A percentile compares a stretch with the other conserved stretches of the same genome.
Evolutionary conservation across 1,284 basidiomycete genomes (phyloP).

Genomic region (Sanghuangporus sanghuang): DNA sequence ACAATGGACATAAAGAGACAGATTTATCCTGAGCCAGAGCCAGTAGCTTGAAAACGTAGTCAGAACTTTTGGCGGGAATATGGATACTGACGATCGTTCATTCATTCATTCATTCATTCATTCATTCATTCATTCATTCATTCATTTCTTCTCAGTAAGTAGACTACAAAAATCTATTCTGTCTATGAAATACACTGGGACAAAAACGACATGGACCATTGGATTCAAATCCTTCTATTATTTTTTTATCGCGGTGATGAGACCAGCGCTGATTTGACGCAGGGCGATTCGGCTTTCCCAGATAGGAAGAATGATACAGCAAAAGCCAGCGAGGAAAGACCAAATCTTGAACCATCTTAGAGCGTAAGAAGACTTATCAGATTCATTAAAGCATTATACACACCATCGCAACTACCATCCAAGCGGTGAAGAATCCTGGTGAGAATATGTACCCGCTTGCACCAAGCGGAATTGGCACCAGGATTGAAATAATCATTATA

Average conservation of each 20-base stretch:
- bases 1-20: too few species aligned
- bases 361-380: not conserved
- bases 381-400: not conserved
- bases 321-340: conserved; percentile 40
- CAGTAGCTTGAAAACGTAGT: too few species aligned
- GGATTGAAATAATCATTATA: conserved; percentile 33
- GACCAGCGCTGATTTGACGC: not conserved
- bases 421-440: conserved; percentile 43
- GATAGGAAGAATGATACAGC: conserved; percentile 42
- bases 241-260: not conserved
- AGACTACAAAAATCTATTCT: not conserved
- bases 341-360: conserved; percentile 31
- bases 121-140: too few species aligned
- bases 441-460: conserved; percentile 48
- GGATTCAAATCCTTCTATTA: not conserved
- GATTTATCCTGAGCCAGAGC: too few species aligned
- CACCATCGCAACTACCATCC: conserved; percentile 43
- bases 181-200: not conserved
- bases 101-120: too few species aligned
- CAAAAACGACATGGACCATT: not conserved
- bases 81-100: too few species aligned
- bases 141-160: not conserved
- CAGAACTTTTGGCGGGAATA: too few species aligned
- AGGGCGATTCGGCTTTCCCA: conserved; percentile 31
- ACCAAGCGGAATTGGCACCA: conserved; percentile 43